Percentiles rank a stretch among this genome's conserved stretches.
Evolutionary conservation across 2,329 filamentous ascomycete species (phyloP).

Genomic region (Verticillium nonalfalfae): DNA sequence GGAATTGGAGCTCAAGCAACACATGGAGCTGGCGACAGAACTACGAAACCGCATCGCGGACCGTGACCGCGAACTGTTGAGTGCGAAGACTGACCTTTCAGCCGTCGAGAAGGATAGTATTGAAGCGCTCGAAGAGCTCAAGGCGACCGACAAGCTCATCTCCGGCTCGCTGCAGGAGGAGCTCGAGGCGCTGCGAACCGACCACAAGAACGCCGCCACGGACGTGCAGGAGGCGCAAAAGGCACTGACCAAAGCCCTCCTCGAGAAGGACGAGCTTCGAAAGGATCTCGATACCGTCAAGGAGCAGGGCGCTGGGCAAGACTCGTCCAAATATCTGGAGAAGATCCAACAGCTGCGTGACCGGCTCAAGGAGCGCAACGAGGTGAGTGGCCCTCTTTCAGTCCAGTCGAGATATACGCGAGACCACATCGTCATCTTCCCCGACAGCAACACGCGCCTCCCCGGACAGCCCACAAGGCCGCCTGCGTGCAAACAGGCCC

Average conservation of each 20-base stretch:
- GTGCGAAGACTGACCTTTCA: constrained; percentile 45
- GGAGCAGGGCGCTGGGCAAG: constrained; percentile 28
- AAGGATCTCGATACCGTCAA: constrained; percentile 43
- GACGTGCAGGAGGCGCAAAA: constrained; percentile 52
- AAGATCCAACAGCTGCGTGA: constrained; percentile 53
- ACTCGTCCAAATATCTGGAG: constrained; percentile 36
- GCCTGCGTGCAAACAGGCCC: neutral
- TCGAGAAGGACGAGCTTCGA: constrained; percentile 54
- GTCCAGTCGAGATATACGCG: constrained; percentile 5
- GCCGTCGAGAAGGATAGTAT: constrained; percentile 48
- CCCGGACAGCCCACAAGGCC: neutral
- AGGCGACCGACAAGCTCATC: constrained; percentile 52
- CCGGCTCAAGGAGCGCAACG: constrained; percentile 48
- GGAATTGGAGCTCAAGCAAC: constrained; percentile 31
- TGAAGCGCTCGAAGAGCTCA: constrained; percentile 51
- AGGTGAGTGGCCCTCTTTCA: constrained; percentile 40
- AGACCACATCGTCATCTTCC: neutral
- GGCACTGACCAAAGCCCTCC: constrained; percentile 52
- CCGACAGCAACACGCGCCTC: neutral
- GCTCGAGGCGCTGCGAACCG: constrained; percentile 46
- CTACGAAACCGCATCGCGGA: constrained; percentile 45
- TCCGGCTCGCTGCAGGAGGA: constrained; percentile 52
- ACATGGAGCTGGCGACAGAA: constrained; percentile 21
- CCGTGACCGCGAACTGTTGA: constrained; percentile 48
- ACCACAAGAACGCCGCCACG: constrained; percentile 38